These are phyloP conservation scores for Trichoderma gracile DNA, from an alignment of 2,329 filamentous ascomycete genomes.

Conservation along the genomic window DNA sequence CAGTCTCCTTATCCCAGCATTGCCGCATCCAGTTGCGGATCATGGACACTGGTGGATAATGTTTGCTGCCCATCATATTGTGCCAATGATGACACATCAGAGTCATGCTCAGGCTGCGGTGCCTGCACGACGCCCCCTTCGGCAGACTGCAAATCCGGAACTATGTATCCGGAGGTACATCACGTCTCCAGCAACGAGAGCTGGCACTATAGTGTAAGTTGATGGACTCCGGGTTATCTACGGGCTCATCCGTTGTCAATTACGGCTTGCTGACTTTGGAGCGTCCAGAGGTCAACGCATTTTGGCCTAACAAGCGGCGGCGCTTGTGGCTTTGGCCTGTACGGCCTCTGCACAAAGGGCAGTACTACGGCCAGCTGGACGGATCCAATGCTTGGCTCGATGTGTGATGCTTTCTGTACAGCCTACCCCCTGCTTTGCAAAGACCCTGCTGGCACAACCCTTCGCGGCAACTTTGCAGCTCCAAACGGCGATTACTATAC, in stretches of 20 bases:
- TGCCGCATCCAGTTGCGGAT: constrained; percentile 14
- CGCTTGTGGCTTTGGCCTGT: constrained; percentile 18
- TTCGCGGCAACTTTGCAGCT: constrained; percentile 20
- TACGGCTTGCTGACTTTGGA: background rate
- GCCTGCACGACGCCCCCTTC: constrained; percentile 12
- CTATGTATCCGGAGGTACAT: constrained; percentile 17
- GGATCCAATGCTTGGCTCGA: constrained; percentile 11
- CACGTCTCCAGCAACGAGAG: constrained; percentile 5
- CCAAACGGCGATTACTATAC: constrained; percentile 18
- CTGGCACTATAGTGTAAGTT: constrained; percentile 19
- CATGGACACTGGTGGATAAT: constrained; percentile 17
- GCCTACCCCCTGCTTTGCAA: constrained; percentile 16
- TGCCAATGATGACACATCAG: constrained; percentile 8
- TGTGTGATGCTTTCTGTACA: constrained; percentile 16
- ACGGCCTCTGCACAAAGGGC: constrained; percentile 16
- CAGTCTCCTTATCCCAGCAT: constrained; percentile 16
- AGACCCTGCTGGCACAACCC: constrained; percentile 13
- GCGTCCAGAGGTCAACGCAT: constrained; percentile 1
- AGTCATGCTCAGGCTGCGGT: background rate
- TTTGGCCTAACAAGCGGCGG: constrained; percentile 19
- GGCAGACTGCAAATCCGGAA: constrained; percentile 10
- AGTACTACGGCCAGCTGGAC: constrained; percentile 15
- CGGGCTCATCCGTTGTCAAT: background rate
- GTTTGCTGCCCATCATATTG: constrained; percentile 20
- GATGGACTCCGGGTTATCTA: too few relatives aligned